Conservation (phyloP, 73 alveolate genomes). For the Paramecium pentaurelia region DNA sequence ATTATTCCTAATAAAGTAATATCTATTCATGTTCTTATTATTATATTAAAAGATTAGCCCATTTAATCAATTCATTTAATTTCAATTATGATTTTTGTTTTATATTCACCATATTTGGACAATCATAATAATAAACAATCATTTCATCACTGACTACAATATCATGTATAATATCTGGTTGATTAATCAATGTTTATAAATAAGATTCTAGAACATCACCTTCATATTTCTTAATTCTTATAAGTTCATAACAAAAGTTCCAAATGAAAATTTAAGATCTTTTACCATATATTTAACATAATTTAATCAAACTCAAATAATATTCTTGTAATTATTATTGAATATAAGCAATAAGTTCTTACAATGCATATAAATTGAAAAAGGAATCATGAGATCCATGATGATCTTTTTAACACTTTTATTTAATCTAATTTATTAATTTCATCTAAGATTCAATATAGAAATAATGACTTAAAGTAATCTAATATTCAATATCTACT, state of each 20-base stretch:
- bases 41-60: not conserved
- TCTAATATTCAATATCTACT: not conserved
- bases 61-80: not conserved
- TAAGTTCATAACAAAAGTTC: slow-evolving; percentile 23
- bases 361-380: not conserved
- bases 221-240: slow-evolving; percentile 35
- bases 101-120: not conserved
- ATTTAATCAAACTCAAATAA: not conserved
- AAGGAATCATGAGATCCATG: not conserved
- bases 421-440: not conserved
- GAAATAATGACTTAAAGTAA: not conserved
- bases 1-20: not conserved
- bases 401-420: not conserved
- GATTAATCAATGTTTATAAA: not conserved
- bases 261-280: not conserved
- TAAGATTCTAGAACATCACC: not conserved
- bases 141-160: slow-evolving; percentile 14
- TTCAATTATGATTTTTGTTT: not conserved
- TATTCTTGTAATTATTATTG: not conserved
- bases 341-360: not conserved
- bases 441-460: slow-evolving; percentile 11
- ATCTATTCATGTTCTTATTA: not conserved
- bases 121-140: not conserved
- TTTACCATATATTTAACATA: not conserved
- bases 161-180: not conserved